phyloP scores from a whole-genome alignment of 2,329 filamentous ascomycete genomes.

The Beauveria varroae region DNA sequence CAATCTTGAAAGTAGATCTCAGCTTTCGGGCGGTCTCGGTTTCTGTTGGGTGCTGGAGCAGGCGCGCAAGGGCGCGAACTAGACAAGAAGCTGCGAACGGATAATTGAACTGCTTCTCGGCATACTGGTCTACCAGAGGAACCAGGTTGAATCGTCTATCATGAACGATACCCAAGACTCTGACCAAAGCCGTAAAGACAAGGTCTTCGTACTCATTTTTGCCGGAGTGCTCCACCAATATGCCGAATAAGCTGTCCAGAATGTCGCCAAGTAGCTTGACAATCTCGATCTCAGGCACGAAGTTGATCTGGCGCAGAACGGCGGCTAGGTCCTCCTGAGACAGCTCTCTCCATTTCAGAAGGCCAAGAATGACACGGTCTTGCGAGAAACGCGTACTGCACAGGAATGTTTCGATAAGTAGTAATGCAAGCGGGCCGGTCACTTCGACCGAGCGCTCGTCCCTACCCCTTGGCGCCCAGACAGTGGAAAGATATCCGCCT shows the following conservation, averaged over 20 bases:
- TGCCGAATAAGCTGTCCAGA: constrained; percentile 83
- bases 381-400: constrained; percentile 95
- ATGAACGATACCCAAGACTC: constrained; percentile 86
- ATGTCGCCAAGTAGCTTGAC: constrained; percentile 89
- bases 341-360: constrained; percentile 80
- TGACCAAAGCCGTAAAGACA: constrained; percentile 83
- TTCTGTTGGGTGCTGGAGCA: constrained; percentile 77
- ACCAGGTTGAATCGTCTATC: constrained; percentile 89
- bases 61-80: constrained; percentile 75
- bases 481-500: constrained; percentile 78
- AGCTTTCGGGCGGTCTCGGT: constrained; percentile 76
- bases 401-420: constrained; percentile 75
- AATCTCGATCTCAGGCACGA: constrained; percentile 94
- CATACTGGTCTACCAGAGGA: constrained; percentile 86
- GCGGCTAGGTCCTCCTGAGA: constrained; percentile 63
- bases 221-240: constrained; percentile 83
- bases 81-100: constrained; percentile 86
- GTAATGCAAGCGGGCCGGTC: constrained; percentile 70
- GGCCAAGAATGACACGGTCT: constrained; percentile 73
- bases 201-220: constrained; percentile 89
- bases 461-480: constrained; percentile 65
- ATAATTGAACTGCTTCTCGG: constrained; percentile 82
- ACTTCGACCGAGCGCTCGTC: constrained; percentile 65
- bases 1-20: constrained; percentile 89
- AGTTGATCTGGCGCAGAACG: constrained; percentile 75